These are phyloP conservation scores for Solanum ahanhuiri DNA, from an alignment of 257 asterid genomes.

Conservation along the genomic window DNA sequence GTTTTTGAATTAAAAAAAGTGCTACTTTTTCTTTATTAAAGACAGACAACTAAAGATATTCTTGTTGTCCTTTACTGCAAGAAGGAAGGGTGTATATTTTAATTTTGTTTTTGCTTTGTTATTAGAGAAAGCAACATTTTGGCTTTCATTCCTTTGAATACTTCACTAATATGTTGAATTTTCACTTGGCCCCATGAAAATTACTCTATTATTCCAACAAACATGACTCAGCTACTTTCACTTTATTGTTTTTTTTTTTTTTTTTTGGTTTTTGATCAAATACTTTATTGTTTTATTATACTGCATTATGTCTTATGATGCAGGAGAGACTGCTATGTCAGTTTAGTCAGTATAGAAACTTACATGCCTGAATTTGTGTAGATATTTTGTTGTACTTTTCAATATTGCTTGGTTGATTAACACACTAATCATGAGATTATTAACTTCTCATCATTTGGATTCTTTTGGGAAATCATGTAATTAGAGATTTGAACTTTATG, in stretches of 20 bases:
- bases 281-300: not conserved
- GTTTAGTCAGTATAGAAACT: not conserved
- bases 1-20: conserved; percentile 30
- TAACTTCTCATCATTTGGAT: not conserved
- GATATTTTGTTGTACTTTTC: not conserved
- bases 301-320: not conserved
- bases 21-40: conserved; percentile 49
- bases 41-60: conserved; percentile 48
- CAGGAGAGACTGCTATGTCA: not conserved
- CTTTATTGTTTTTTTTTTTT: not conserved
- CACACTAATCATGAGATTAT: not conserved
- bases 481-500: not conserved
- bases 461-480: not conserved
- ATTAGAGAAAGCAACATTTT: conserved; percentile 28
- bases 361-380: not conserved
- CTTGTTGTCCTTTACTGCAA: conserved; percentile 30
- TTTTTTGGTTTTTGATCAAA: not conserved
- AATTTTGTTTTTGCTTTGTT: conserved; percentile 18
- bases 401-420: not conserved
- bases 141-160: conserved; percentile 12
- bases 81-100: conserved; percentile 1
- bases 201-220: not conserved
- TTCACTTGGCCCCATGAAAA: conserved; percentile 2
- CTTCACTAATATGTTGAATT: not conserved
- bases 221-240: not conserved